Conservation (phyloP, 129 eudicot genomes). For the sunflower (Helianthus annuus) region DNA sequence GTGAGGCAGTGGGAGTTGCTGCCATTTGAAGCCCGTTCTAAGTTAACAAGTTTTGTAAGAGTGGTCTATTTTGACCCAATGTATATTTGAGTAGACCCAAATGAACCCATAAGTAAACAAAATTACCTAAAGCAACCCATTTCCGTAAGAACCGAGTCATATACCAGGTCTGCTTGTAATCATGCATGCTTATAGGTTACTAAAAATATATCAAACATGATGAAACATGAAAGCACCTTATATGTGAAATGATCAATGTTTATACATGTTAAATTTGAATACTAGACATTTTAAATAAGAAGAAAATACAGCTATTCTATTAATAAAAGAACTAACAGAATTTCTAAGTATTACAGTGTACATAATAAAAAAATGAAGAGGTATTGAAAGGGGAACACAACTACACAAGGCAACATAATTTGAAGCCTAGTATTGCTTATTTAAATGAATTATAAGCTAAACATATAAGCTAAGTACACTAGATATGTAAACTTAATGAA, state of each 20-base stretch:
- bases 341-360: slow-evolving; percentile 22
- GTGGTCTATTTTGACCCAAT: too few species aligned
- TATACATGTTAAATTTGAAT: not conserved
- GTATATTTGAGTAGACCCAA: too few species aligned
- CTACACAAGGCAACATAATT: slow-evolving; percentile 18
- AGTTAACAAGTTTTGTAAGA: too few species aligned
- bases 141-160: too few species aligned
- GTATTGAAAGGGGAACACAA: slow-evolving; percentile 1
- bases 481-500: slow-evolving; percentile 19
- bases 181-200: not conserved
- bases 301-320: not conserved
- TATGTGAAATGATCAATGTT: not conserved
- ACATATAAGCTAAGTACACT: slow-evolving; percentile 6
- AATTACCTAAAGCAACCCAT: too few species aligned
- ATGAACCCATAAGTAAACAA: too few species aligned
- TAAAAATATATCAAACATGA: slow-evolving; percentile 1
- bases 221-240: not conserved
- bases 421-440: slow-evolving; percentile 21
- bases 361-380: slow-evolving; percentile 16
- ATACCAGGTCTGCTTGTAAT: not conserved
- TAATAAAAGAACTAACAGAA: slow-evolving; percentile 14
- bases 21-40: too few species aligned
- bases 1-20: too few species aligned
- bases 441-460: slow-evolving; percentile 22
- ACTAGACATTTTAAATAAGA: not conserved